phyloP scores from a whole-genome alignment of 129 eudicot genomes.

The Chrysanthemum makinoi region DNA sequence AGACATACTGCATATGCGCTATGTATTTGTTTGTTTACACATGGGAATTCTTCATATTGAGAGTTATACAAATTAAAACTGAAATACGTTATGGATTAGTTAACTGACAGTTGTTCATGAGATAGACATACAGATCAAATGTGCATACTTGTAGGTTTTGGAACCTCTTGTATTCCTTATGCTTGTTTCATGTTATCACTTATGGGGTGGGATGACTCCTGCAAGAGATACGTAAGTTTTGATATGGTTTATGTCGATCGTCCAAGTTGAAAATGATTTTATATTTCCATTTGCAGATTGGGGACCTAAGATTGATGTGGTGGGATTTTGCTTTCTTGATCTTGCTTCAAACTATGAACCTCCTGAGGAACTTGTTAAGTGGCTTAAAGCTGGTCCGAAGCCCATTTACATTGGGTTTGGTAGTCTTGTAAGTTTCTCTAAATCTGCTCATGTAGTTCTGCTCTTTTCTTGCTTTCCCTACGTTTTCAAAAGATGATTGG shows the following conservation, averaged over 20 bases:
- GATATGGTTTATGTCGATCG: not conserved
- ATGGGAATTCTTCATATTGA: conserved; percentile 1
- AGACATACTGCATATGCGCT: conserved; percentile 7
- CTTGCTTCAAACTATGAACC: conserved; percentile 94
- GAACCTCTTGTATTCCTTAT: conserved; percentile 19
- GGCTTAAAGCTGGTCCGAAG: conserved; percentile 94
- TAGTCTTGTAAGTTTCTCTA: conserved; percentile 72
- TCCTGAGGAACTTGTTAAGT: conserved; percentile 71
- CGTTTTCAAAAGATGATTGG: not conserved
- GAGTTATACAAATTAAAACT: conserved; percentile 3
- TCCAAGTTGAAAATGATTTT: conserved; percentile 10
- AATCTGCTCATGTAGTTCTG: conserved; percentile 14
- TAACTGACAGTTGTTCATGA: not conserved
- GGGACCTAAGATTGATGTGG: conserved; percentile 97
- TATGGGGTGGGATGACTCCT: conserved; percentile 22
- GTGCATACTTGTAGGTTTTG: conserved; percentile 21
- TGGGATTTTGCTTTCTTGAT: conserved; percentile 98
- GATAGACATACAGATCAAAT: conserved; percentile 12
- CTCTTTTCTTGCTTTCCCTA: conserved; percentile 7
- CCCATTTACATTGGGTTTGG: conserved; percentile 98
- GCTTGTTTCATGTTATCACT: conserved; percentile 21
- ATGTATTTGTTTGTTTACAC: not conserved
- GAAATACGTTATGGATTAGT: conserved; percentile 10
- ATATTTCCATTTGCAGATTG: conserved; percentile 64
- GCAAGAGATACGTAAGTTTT: conserved; percentile 12